Evolutionary conservation across 2,329 filamentous ascomycete species (phyloP).

Genomic region (Fusarium sp.): DNA sequence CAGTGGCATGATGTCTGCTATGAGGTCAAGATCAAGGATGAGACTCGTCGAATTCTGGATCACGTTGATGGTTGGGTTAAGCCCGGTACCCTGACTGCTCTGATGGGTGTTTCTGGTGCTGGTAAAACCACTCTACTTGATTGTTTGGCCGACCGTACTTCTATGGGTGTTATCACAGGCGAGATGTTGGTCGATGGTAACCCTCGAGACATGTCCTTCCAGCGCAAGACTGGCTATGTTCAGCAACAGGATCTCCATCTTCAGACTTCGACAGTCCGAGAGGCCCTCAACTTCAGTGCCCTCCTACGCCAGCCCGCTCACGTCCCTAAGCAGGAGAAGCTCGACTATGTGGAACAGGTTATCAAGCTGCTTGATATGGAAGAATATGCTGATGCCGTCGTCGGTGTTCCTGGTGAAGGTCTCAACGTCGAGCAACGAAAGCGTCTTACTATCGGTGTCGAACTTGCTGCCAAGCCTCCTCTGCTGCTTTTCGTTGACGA

Average conservation of each 20-base stretch:
- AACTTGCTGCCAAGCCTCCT: slow-evolving; percentile 90
- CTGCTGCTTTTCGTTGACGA: slow-evolving; percentile 94
- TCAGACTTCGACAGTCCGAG: slow-evolving; percentile 84
- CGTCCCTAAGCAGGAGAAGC: slow-evolving; percentile 79
- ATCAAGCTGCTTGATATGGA: slow-evolving; percentile 93
- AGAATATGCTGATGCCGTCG: slow-evolving; percentile 87
- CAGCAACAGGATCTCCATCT: slow-evolving; percentile 94
- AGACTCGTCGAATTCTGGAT: slow-evolving; percentile 80
- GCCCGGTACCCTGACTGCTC: slow-evolving; percentile 86
- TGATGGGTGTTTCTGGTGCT: slow-evolving; percentile 94
- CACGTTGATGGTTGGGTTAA: slow-evolving; percentile 94
- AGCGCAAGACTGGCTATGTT: slow-evolving; percentile 91
- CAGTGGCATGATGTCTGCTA: slow-evolving; percentile 88
- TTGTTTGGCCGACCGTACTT: slow-evolving; percentile 84
- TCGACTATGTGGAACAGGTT: slow-evolving; percentile 88
- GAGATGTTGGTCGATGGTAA: slow-evolving; percentile 78
- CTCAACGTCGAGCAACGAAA: slow-evolving; percentile 77
- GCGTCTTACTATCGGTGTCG: slow-evolving; percentile 94
- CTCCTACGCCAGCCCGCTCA: slow-evolving; percentile 83
- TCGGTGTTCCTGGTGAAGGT: slow-evolving; percentile 90
- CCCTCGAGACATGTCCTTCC: slow-evolving; percentile 82
- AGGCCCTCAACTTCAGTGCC: slow-evolving; percentile 88
- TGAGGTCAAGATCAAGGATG: slow-evolving; percentile 80
- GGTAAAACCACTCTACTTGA: slow-evolving; percentile 93
- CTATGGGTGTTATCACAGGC: slow-evolving; percentile 88